Evolutionary conservation across 140 eudicot genomes (phyloP), one percentile per base, ranked within the genome.

Genomic region (Flaveria floridana): DNA sequence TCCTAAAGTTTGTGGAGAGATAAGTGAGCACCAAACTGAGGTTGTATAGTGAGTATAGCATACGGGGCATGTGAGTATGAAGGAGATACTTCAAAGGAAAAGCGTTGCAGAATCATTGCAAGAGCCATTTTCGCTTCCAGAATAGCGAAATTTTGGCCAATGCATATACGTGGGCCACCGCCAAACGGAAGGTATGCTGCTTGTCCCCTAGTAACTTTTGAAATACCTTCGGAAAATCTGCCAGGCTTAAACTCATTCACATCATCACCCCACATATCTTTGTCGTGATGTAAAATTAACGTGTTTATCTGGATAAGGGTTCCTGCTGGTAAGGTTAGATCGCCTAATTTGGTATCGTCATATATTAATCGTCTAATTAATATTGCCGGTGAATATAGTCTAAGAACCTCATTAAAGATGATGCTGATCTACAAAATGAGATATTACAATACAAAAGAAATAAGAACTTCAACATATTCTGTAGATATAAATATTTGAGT

Each of bases 141-240:
- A 2, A 74, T 11, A 13, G 84, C 76, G 46, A 74, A 80, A 39
- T 47, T 74, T 5, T n/a, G 71, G n/a, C 80, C 84, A 2, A 74
- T 58, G 16, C 80, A 80, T 73, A 80, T 80, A 48, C 84, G 75
- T 12, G 84, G 80, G 1, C 80, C 84, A 20, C 84, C 84, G 28
- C 80, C 71, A 23, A 80, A 80, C 0, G 84, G 84, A 14, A 75
- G 4, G 39, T 74, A 80, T 4, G 65, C 8, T 7, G 64, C 19
- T n/a, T 68, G 84, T 28, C 84, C 84, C 62, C 69, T 80, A 25
- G 80, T 80, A 55, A n/a, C 81, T 18, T 69, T 80, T 23, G 46
- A 75, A 4, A 80, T 71, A 23, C 84, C 84, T 75, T 80, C 70
- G 0, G 81, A 80, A 80, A 80, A 80, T 12, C 84, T 75, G 56